phyloP scores from a whole-genome alignment of 176 grass and related monocot species.

The Poa annua region DNA sequence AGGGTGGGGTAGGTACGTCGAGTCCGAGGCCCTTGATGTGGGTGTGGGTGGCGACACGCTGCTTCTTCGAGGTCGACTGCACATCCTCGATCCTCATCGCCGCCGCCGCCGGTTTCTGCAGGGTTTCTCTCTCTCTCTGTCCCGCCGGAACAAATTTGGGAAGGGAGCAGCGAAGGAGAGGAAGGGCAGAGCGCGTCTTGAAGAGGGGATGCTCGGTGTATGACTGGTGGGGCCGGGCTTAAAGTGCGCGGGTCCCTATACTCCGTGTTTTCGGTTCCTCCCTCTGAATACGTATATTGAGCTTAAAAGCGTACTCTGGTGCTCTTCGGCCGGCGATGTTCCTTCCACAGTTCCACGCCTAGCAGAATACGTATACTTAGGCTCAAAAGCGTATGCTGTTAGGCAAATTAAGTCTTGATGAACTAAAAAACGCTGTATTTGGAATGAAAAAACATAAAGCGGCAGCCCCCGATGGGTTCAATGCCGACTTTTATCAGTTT shows the following conservation, averaged over 20 bases:
- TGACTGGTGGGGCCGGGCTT: conserved; percentile 6
- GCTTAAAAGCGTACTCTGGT: fast-evolving
- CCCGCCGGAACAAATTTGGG: conserved; percentile 38
- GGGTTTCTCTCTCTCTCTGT: background rate
- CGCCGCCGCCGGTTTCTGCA: conserved; percentile 19
- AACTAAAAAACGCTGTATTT: too few relatives aligned
- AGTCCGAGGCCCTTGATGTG: conserved; percentile 98
- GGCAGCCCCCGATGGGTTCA: too few relatives aligned
- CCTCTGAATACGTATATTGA: fast-evolving
- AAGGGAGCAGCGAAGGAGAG: background rate
- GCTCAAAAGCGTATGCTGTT: too few relatives aligned
- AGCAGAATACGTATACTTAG: too few relatives aligned
- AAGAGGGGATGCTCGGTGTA: background rate
- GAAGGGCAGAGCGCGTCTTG: background rate
- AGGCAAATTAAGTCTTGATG: too few relatives aligned
- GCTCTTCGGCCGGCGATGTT: too few relatives aligned
- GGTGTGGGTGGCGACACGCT: conserved; percentile 88
- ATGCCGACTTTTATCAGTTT: too few relatives aligned
- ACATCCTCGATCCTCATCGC: conserved; percentile 94
- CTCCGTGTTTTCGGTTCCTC: background rate
- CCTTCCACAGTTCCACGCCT: background rate
- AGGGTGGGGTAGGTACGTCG: conserved; percentile 54
- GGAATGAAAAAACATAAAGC: too few relatives aligned
- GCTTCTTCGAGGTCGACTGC: conserved; percentile 89
- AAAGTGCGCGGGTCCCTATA: background rate